Evolutionary conservation across 306 rosid genomes (phyloP), one percentile per base, ranked within the genome.

Genomic region (Oxytropis ochrocephala): DNA sequence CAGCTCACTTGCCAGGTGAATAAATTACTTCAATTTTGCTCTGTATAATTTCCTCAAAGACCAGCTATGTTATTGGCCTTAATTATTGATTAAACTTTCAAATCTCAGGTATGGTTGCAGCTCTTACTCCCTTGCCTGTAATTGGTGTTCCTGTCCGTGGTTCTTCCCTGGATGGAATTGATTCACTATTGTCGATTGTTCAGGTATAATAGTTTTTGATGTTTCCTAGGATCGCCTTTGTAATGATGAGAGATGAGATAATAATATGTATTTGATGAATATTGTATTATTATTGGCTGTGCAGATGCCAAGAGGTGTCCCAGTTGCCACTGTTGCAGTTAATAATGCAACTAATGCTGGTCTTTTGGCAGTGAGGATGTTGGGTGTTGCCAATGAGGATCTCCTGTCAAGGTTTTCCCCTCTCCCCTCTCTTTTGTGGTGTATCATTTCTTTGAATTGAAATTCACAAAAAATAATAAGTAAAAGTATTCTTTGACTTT

Each of bases 121-220:
- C 98, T 50, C 88, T 87, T 41, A 84, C 88, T 73, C 88, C 91
- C 51, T 59, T 90, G 75, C 89, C 97, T 10, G 92, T 94, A 43
- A 69, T 94, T 57, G 97, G 95, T 49, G 99, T 94, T 70, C 97
- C 99, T 11, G 95, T 94, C 52, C 92, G 95, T 56, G 92, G 89
- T 62, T 85, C 97, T 66, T 46, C 89, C 35, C 74, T 94, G 68
- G 92, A 81, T 69, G 97, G 99, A 58, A 27, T 91, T 24, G 99
- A 91, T 87, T 94, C 99, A 5, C 88, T 88, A 62, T 78, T 90
- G 59, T 91, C 97, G 16, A 94, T 91, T 59, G 90, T 90, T 60
- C 95, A 94, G 96, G 99, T 91, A 82, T 46, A 39, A 61, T 76
- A 50, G 16, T n/a, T 18, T 57, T 50, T 61, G 9, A 11, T 56